Evolutionary conservation across 2,329 filamentous ascomycete genomes (phyloP).

Genomic region (Claviceps pusilla): DNA sequence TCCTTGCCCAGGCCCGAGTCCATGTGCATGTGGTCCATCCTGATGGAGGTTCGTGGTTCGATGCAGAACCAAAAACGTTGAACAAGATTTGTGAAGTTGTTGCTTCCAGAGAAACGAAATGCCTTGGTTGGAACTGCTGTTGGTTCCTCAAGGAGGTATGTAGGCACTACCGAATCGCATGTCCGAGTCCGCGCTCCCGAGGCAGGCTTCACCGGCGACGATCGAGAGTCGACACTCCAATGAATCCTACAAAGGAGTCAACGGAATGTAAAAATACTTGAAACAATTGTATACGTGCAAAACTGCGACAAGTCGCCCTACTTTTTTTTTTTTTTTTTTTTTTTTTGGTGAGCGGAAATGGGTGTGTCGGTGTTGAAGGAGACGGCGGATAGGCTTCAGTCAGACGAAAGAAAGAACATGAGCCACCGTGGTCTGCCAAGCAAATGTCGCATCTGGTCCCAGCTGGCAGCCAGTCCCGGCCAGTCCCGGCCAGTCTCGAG

Average conservation of each 20-base stretch:
- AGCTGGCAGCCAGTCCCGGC: no score
- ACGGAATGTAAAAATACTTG: not conserved
- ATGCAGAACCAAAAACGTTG: not conserved
- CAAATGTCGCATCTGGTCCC: no score
- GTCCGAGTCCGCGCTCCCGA: not conserved
- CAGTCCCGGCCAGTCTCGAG: no score
- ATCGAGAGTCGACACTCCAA: not conserved
- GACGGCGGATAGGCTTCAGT: not conserved
- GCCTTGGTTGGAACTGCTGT: not conserved
- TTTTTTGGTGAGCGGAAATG: not conserved
- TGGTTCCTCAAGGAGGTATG: not conserved
- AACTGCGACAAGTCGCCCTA: not conserved
- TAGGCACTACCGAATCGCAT: not conserved
- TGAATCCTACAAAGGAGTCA: not conserved
- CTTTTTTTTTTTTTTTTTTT: not conserved
- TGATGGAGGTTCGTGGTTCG: conserved; percentile 3
- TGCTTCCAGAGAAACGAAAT: no score
- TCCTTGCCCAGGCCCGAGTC: conserved; percentile 23
- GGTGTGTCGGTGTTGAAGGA: not conserved
- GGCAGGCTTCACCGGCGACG: not conserved
- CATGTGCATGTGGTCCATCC: conserved; percentile 21
- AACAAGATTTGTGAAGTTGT: no score
- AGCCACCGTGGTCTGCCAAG: no score
- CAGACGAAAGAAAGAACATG: no score
- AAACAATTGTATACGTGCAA: no score